These are phyloP conservation scores for Aristolochia californica DNA, from an alignment of 164 flowering plant species.

Conservation along the genomic window DNA sequence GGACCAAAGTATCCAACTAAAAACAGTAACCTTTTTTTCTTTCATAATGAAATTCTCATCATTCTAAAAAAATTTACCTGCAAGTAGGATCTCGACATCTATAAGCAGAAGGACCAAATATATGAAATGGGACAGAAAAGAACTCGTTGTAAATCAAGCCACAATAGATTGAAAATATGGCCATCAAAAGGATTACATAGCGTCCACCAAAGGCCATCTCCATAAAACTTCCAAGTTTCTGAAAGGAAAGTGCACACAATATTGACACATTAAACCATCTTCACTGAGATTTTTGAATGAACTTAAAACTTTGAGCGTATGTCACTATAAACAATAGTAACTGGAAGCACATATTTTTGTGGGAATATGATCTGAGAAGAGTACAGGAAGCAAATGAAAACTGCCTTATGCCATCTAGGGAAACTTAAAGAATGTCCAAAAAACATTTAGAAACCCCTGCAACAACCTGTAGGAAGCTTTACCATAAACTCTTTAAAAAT, in stretches of 20 bases:
- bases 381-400: too few species aligned
- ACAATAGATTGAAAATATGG: conserved; percentile 85
- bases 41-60: too few species aligned
- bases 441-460: too few species aligned
- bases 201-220: conserved; percentile 97
- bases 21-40: too few species aligned
- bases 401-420: too few species aligned
- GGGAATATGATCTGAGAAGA: too few species aligned
- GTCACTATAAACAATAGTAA: too few species aligned
- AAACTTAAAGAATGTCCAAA: too few species aligned
- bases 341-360: too few species aligned
- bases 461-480: too few species aligned
- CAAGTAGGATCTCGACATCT: conserved; percentile 70
- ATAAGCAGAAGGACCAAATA: conserved; percentile 79
- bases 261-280: not conserved
- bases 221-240: conserved; percentile 96
- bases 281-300: not conserved
- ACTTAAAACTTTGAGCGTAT: not conserved
- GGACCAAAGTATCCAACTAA: too few species aligned
- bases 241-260: conserved; percentile 11
- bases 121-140: conserved; percentile 86
- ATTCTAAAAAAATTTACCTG: conserved; percentile 36
- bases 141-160: conserved; percentile 93
- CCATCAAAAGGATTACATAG: conserved; percentile 77
- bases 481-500: too few species aligned